Percentiles rank a stretch among this genome's conserved stretches.
Conservation (phyloP, 306 rosid species). For the Acacia confusa region DNA sequence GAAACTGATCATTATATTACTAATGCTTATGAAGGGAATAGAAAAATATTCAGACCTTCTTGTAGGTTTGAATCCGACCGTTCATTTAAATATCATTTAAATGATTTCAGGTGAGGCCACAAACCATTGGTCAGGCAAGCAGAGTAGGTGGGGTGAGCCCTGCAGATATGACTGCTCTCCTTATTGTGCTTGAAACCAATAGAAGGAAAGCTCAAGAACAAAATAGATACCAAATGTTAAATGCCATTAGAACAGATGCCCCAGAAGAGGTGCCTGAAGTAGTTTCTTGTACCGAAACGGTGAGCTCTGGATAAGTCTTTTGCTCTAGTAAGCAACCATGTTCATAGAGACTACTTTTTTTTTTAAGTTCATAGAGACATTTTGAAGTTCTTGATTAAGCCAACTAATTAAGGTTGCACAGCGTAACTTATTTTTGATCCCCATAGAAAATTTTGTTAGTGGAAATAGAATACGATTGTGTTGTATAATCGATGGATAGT, state of each 20-base stretch:
- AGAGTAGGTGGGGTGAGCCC: conserved; percentile 99
- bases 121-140: conserved; percentile 91
- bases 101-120: conserved; percentile 46
- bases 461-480: background rate
- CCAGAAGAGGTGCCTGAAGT: conserved; percentile 45
- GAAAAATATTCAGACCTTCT: background rate
- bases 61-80: background rate
- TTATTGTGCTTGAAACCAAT: conserved; percentile 76
- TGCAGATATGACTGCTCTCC: conserved; percentile 90
- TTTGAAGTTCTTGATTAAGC: background rate
- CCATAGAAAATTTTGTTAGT: background rate
- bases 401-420: background rate
- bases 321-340: background rate
- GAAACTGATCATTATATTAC: conserved; percentile 2
- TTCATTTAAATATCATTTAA: too few relatives aligned
- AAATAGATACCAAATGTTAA: conserved; percentile 56
- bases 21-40: background rate
- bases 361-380: background rate
- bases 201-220: conserved; percentile 69
- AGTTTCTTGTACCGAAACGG: conserved; percentile 56
- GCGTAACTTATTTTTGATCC: background rate
- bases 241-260: conserved; percentile 40
- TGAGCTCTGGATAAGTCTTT: conserved; percentile 42
- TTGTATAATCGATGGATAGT: background rate
- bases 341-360: background rate